Percentiles rank a stretch among this genome's conserved stretches.
phyloP scores from a whole-genome alignment of 2,329 filamentous ascomycete species.

The Zymoseptoria tritici region DNA sequence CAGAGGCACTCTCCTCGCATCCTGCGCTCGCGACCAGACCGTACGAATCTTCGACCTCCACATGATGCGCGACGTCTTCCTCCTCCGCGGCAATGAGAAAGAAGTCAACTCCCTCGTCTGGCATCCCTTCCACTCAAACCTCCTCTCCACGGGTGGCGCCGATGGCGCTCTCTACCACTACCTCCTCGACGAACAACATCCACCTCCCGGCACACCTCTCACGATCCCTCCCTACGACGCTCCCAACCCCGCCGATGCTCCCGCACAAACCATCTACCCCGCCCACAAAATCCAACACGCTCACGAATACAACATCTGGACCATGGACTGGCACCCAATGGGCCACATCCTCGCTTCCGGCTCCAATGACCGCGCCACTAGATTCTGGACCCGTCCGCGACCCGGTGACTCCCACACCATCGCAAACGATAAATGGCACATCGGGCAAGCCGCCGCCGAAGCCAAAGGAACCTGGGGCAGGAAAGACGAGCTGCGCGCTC shows the following conservation, averaged over 20 bases:
- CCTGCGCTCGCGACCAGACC: slow-evolving; percentile 86
- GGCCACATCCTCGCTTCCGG: slow-evolving; percentile 93
- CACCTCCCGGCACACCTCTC: slow-evolving; percentile 63
- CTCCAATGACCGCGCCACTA: slow-evolving; percentile 91
- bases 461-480: slow-evolving; percentile 92
- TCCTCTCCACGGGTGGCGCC: slow-evolving; percentile 83
- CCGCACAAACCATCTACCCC: slow-evolving; percentile 85
- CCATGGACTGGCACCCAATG: slow-evolving; percentile 92
- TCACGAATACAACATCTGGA: slow-evolving; percentile 95
- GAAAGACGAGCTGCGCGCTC: slow-evolving; percentile 66
- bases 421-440: slow-evolving; percentile 87
- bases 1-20: slow-evolving; percentile 77
- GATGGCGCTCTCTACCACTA: slow-evolving; percentile 91
- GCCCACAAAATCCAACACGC: slow-evolving; percentile 81
- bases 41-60: slow-evolving; percentile 89
- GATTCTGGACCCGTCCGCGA: slow-evolving; percentile 89
- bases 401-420: slow-evolving; percentile 73
- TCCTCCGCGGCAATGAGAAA: slow-evolving; percentile 91
- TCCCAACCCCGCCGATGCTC: slow-evolving; percentile 68
- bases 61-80: slow-evolving; percentile 96
- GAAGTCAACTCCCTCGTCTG: slow-evolving; percentile 87
- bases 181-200: slow-evolving; percentile 89
- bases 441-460: slow-evolving; percentile 87
- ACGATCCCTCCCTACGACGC: slow-evolving; percentile 79
- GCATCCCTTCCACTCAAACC: slow-evolving; percentile 85